phyloP scores from a whole-genome alignment of 2,329 filamentous ascomycete species.

The Coniochaeta sp. region DNA sequence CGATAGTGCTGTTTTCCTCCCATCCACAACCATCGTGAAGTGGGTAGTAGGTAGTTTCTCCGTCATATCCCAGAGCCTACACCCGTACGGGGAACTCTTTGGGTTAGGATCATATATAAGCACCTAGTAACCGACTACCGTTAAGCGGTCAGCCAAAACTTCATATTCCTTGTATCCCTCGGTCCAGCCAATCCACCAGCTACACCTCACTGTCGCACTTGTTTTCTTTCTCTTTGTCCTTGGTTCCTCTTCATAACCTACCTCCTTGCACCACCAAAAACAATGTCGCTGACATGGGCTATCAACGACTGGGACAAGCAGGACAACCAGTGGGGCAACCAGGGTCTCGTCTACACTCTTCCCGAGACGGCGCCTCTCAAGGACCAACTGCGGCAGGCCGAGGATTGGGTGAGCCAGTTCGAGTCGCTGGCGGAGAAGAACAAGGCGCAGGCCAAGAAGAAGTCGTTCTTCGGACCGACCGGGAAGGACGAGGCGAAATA shows the following conservation, averaged over 20 bases:
- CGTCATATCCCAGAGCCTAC: not conserved
- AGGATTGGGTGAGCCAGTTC: not conserved
- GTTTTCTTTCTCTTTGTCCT: not conserved
- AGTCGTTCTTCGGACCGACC: not conserved
- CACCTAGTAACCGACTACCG: not conserved
- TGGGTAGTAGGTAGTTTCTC: not conserved
- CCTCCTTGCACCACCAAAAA: not conserved
- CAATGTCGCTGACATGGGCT: not conserved
- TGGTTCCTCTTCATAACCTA: not conserved
- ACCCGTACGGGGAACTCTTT: not conserved
- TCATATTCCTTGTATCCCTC: not conserved
- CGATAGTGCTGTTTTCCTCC: not conserved
- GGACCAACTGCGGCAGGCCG: not conserved
- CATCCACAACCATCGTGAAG: not conserved
- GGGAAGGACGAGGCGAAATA: not conserved
- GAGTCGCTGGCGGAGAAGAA: not conserved
- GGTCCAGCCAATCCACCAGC: not conserved
- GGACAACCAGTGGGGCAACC: not conserved
- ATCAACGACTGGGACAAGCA: not conserved
- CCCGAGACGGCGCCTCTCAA: not conserved
- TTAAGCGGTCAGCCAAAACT: not conserved
- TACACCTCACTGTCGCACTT: not conserved
- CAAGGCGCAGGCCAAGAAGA: not conserved
- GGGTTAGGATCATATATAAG: not conserved
- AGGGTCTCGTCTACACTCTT: not conserved